These are phyloP conservation scores for Coffea eugenioides DNA, from an alignment of 257 asterid species.

Conservation along the genomic window DNA sequence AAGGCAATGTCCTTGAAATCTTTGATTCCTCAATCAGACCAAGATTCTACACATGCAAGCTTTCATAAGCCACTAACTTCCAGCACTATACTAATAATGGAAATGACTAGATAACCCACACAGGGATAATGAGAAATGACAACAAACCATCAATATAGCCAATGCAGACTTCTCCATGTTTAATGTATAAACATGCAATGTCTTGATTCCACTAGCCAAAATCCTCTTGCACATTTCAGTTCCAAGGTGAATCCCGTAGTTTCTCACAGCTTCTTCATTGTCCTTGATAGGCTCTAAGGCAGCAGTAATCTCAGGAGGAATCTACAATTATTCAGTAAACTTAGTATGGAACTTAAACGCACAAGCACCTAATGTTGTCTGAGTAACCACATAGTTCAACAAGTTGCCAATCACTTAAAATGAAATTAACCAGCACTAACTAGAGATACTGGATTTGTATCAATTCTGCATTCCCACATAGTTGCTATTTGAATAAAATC, in stretches of 20 bases:
- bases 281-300: conserved; percentile 98
- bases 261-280: conserved; percentile 97
- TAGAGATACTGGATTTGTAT: neutral
- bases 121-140: conserved; percentile 14
- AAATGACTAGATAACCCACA: conserved; percentile 15
- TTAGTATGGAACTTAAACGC: neutral
- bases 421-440: neutral
- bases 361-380: neutral
- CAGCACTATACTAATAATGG: neutral
- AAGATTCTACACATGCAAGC: conserved; percentile 65
- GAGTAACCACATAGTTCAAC: neutral
- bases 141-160: conserved; percentile 83
- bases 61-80: conserved; percentile 10
- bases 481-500: neutral
- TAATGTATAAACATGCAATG: conserved; percentile 84
- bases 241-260: conserved; percentile 91
- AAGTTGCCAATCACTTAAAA: neutral
- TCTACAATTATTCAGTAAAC: conserved; percentile 34
- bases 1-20: conserved; percentile 76
- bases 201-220: conserved; percentile 84
- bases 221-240: conserved; percentile 99
- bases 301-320: conserved; percentile 82
- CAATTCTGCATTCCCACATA: neutral
- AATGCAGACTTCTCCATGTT: conserved; percentile 98
- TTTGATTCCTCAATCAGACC: conserved; percentile 92